These are phyloP conservation scores for Fusarium agapanthi DNA, from an alignment of 2,329 filamentous ascomycete species.

Conservation along the genomic window DNA sequence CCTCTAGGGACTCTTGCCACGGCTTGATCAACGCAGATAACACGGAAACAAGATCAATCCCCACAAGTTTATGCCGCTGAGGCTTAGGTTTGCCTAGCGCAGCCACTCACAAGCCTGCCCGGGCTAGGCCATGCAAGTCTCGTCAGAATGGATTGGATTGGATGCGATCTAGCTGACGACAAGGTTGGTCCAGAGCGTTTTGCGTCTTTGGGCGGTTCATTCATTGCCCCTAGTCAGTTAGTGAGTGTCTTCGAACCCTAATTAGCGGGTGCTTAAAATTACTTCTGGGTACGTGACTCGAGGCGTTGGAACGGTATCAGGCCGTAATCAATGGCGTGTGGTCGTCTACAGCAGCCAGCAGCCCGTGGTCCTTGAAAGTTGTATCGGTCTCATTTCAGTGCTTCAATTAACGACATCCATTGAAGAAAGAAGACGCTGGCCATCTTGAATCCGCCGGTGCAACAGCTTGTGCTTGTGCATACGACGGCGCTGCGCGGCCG, in stretches of 20 bases:
- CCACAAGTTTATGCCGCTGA: slow-evolving; percentile 17
- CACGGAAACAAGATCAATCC: slow-evolving; percentile 30
- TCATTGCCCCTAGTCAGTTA: slow-evolving; percentile 1
- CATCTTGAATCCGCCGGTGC: slow-evolving; percentile 13
- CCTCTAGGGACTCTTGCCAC: background rate
- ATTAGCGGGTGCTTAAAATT: slow-evolving; percentile 23
- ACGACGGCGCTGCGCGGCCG: slow-evolving; percentile 4
- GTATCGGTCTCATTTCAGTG: background rate
- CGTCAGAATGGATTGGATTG: slow-evolving; percentile 9
- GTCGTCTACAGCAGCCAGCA: background rate
- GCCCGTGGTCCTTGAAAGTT: background rate
- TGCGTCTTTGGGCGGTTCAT: slow-evolving; percentile 8
- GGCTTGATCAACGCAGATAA: slow-evolving; percentile 29
- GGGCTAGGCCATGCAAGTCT: slow-evolving; percentile 24
- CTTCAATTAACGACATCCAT: background rate
- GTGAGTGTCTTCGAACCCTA: background rate
- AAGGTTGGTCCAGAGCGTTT: slow-evolving; percentile 35
- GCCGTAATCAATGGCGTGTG: background rate
- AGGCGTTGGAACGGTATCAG: background rate
- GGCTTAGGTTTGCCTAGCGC: slow-evolving; percentile 16
- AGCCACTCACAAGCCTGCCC: slow-evolving; percentile 23
- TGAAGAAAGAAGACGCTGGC: background rate
- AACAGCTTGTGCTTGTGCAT: slow-evolving; percentile 7
- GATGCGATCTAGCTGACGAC: slow-evolving; percentile 30
- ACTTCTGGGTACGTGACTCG: background rate